Evolutionary conservation across 805 yeast species (phyloP), one percentile per base, ranked within the genome.

Genomic region (Kregervanrija pseudodelftensis): DNA sequence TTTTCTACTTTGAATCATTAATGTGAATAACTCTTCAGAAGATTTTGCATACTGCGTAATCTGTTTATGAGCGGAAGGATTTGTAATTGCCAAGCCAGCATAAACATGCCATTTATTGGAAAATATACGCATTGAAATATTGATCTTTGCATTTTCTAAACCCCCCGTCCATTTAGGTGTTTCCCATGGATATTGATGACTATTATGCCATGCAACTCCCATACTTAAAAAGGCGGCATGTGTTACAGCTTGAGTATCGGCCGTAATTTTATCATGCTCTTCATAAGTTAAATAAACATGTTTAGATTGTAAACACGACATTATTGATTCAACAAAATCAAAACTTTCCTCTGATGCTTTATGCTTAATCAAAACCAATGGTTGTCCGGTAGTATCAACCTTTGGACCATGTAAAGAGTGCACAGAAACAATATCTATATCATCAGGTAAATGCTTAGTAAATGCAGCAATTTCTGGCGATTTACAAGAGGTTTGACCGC

Each of bases 401-500:
- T 74, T 79, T 4, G 99, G 98, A 0, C 99, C 99, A 66, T 93
- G 99, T 49, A 93, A 69, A 0, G 97, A 89, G 61, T 93, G 99
- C 17, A 95, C 75, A 1, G 95, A 76, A 11, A 93, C 77, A 22
- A 93, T 91, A 38, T 86, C 85, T 4, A 80, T 82, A 65, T 93
- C 98, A 0, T 56, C 47, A 0, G 98, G 97, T 31, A 88, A 61
- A 52, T 75, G 66, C 38, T 70, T 68, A 54, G 89, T 96, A 60
- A 93, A 86, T 0, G 97, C 96, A 12, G 65, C 71, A 28, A 93
- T 83, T 59, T 93, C 99, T 0, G 95, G 95, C 22, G 77, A 81
- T 58, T 93, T 93, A 65, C 98, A 91, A 9, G 96, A 85, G 0
- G 99, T 90, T 64, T 93, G 99, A 8, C 99, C 99, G n/a, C 98